phyloP scores from a whole-genome alignment of 345 rosid genomes.

The Triadica sebifera region DNA sequence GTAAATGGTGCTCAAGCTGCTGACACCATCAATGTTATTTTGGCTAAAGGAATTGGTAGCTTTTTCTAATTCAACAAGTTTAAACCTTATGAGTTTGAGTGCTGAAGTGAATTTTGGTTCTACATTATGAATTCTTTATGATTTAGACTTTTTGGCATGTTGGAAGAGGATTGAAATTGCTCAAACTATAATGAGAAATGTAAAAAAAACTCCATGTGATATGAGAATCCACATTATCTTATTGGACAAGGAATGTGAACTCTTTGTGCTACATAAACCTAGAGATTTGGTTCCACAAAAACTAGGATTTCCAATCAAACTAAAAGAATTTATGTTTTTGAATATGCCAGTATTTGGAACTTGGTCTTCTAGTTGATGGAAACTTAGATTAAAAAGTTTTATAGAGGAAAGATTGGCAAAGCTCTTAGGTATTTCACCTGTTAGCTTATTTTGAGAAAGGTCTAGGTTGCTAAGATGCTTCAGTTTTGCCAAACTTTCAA shows the following conservation, averaged over 20 bases:
- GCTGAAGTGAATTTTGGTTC: conserved; percentile 46
- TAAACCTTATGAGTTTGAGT: conserved; percentile 54
- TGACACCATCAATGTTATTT: conserved; percentile 56
- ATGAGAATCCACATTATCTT: conserved; percentile 35
- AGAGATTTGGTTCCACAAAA: conserved; percentile 59
- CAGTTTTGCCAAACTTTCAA: conserved; percentile 39
- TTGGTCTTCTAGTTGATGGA: conserved; percentile 66
- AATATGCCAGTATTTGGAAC: conserved; percentile 70
- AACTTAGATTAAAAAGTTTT: conserved; percentile 60
- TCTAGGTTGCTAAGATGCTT: conserved; percentile 55
- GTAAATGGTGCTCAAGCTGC: conserved; percentile 82
- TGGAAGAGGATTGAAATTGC: conserved; percentile 28
- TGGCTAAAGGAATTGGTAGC: conserved; percentile 62
- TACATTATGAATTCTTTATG: conserved; percentile 29
- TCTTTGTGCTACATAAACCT: conserved; percentile 41
- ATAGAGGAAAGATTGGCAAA: conserved; percentile 50
- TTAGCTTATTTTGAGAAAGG: conserved; percentile 59
- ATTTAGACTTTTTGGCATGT: conserved; percentile 21
- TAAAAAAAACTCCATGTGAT: conserved; percentile 42
- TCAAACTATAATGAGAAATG: conserved; percentile 34
- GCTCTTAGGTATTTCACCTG: conserved; percentile 58
- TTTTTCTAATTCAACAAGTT: conserved; percentile 44
- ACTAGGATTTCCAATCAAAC: conserved; percentile 54
- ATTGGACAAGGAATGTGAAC: conserved; percentile 41
- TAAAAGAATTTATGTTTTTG: conserved; percentile 38